Percentiles rank a stretch among this genome's conserved stretches.
Conservation (phyloP, 2,329 filamentous ascomycete species). For the Lasiodiplodia sp. region DNA sequence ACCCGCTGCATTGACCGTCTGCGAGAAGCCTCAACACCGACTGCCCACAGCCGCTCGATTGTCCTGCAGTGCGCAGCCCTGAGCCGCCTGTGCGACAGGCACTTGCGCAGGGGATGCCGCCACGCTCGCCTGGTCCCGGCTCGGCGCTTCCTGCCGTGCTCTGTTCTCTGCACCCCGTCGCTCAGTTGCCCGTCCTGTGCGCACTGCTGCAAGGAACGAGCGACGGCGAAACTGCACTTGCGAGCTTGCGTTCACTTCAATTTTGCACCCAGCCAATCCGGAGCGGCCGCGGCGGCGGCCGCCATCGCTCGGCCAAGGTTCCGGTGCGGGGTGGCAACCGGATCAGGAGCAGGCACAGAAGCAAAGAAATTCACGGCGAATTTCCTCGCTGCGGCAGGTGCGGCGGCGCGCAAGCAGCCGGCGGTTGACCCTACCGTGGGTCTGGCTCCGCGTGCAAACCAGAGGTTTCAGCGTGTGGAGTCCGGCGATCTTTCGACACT, state of each 20-base stretch:
- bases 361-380: neutral
- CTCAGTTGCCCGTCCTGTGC: neutral
- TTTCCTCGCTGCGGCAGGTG: constrained; percentile 4
- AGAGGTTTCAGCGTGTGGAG: constrained; percentile 4
- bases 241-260: constrained; percentile 1
- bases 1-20: constrained; percentile 3
- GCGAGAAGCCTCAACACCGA: neutral
- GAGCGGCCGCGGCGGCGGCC: neutral
- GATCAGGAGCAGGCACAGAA: neutral
- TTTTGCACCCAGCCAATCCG: constrained; percentile 1
- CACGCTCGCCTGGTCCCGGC: neutral
- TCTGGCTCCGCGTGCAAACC: neutral
- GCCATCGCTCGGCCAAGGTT: neutral
- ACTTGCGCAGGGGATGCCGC: neutral
- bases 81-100: constrained; percentile 2
- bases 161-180: neutral
- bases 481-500: neutral
- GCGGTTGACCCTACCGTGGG: neutral
- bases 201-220: neutral
- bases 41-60: constrained; percentile 1
- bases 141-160: constrained; percentile 1
- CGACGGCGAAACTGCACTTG: neutral
- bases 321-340: constrained; percentile 13
- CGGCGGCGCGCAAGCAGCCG: neutral
- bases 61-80: neutral